phyloP scores from a whole-genome alignment of 345 rosid species.

The Citrus cavaleriei region DNA sequence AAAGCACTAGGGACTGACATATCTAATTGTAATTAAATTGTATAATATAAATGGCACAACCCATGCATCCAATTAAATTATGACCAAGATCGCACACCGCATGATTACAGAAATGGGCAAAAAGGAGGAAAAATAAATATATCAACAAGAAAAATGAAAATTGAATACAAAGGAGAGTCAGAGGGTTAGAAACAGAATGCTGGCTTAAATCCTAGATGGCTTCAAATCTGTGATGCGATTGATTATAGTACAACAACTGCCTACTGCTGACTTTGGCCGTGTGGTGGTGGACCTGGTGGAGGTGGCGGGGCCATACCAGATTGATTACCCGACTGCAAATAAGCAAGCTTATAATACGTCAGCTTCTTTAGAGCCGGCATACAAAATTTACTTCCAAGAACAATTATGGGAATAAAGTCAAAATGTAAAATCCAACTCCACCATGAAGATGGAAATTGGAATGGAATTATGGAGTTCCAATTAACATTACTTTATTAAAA shows the following conservation, averaged over 20 bases:
- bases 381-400: neutral
- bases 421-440: neutral
- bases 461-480: neutral
- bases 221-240: neutral
- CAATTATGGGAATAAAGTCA: neutral
- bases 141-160: neutral
- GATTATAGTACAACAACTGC: neutral
- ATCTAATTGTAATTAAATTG: neutral
- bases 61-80: neutral
- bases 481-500: neutral
- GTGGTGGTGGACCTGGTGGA: slow-evolving; percentile 56
- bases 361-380: neutral
- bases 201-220: neutral
- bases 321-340: slow-evolving; percentile 54
- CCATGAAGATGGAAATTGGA: too few species aligned
- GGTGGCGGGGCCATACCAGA: slow-evolving; percentile 48
- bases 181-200: neutral
- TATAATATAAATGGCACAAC: neutral
- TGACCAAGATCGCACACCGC: neutral
- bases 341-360: neutral
- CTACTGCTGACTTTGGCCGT: slow-evolving; percentile 44
- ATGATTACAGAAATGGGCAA: neutral
- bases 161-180: neutral
- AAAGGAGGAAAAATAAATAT: too few species aligned
- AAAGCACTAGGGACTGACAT: neutral